Percentiles rank a stretch among this genome's conserved stretches.
Conservation (phyloP, 257 asterid species). For the Solanum chmielewskii region DNA sequence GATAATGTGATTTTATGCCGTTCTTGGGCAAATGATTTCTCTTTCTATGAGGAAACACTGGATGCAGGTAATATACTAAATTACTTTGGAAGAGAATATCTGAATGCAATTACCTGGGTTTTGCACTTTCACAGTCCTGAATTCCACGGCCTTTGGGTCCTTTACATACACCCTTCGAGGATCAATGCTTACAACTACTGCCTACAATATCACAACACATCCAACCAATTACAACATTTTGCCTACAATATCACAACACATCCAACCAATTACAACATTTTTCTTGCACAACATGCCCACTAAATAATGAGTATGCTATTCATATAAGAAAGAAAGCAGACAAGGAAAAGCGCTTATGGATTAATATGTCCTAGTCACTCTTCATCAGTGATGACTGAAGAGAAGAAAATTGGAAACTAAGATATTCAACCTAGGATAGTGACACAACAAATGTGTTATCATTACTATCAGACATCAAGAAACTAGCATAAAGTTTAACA, state of each 20-base stretch:
- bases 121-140: slow-evolving; percentile 55
- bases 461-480: not conserved
- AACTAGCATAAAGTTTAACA: not conserved
- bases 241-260: slow-evolving; percentile 37
- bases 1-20: not conserved
- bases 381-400: not conserved
- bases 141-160: slow-evolving; percentile 58
- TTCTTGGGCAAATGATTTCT: not conserved
- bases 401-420: not conserved
- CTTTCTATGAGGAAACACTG: not conserved
- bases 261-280: not conserved
- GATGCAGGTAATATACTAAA: not conserved
- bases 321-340: not conserved
- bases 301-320: not conserved
- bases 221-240: not conserved
- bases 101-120: slow-evolving; percentile 46
- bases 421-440: not conserved
- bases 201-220: slow-evolving; percentile 27
- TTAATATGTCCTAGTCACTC: not conserved
- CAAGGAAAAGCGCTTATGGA: not conserved
- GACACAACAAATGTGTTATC: not conserved
- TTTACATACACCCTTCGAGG: slow-evolving; percentile 78
- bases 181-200: slow-evolving; percentile 96
- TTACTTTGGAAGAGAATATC: not conserved
- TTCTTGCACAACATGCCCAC: not conserved